Base-by-base conservation (phyloP, 306 rosid genomes). In the Fragaria iinumae region DNA sequence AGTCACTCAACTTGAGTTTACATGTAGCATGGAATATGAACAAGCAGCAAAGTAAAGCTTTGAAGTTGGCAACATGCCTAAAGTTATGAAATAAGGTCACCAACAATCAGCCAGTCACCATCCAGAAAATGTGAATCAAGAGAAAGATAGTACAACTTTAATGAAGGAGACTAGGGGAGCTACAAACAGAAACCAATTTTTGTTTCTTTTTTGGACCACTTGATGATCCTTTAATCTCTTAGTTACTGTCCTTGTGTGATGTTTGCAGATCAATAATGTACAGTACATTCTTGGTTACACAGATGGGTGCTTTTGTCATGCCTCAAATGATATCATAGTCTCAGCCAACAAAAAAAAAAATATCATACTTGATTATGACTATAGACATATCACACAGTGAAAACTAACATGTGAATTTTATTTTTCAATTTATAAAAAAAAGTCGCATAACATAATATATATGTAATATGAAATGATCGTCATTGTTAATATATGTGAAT, bases 1-100 rank as follows among this genome's bases (percentile, higher is more conserved):
- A 8, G 2, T 41, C 44, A 41, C 44, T 6, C 10, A 41, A 41
- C 44, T 41, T 62, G 11, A 29, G 41, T 75, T 45, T 27, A 69
- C 56, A 4, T 47, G 62, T 80, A 27, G 60, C 79, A 45, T 38
- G 75, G 71, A 74, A 80, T 74, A 70, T 75, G 23, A 59, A 4
- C 48, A 50, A 17, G 65, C 34, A 60, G 12, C 65, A 10, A 69
- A 44, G 69, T 49, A 20, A 44, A 43, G 20, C 56, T 45, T 68
- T 17, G 76, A 34, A 20, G 49, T 44, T 34, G 50, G 14, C 20
- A 23, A n/a, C 43, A 25, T 47, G 44, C 27, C 25, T 16, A 2
- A 38, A 45, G n/a, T 49, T 72, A 69, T 57, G 56, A 36, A 73
- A n/a, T 47, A 44, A 43, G 14, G 27, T 56, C 69, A 29, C 50